phyloP scores from a whole-genome alignment of 2,329 filamentous ascomycete species.

The Ophiostoma australiae region DNA sequence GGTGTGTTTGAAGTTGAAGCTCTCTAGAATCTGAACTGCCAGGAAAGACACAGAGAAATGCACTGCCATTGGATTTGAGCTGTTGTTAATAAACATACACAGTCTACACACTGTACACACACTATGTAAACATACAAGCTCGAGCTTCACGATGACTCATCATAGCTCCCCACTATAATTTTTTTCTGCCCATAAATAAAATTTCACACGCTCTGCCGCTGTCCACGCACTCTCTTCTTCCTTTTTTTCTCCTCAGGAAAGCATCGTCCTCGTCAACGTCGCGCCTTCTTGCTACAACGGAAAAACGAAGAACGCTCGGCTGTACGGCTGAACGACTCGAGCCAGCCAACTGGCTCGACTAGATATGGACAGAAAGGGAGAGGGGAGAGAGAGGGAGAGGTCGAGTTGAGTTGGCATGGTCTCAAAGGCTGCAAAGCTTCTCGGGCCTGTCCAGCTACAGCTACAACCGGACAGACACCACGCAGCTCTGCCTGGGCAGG shows the following conservation, averaged over 20 bases:
- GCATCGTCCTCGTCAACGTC: constrained; percentile 30
- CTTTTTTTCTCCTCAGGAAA: constrained; percentile 18
- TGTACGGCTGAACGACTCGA: background rate
- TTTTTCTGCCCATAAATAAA: constrained; percentile 21
- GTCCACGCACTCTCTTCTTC: background rate
- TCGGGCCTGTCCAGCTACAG: no score
- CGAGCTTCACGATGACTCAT: background rate
- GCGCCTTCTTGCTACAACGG: constrained; percentile 30
- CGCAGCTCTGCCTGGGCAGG: constrained; percentile 8
- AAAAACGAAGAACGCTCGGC: constrained; percentile 23
- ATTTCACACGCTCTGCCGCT: constrained; percentile 10
- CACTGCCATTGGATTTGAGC: no score
- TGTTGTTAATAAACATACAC: background rate
- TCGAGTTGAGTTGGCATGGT: background rate
- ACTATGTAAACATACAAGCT: background rate
- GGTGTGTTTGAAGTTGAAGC: background rate
- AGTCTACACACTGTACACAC: background rate
- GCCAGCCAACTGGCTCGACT: constrained; percentile 7
- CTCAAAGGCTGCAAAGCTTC: background rate
- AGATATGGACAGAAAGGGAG: background rate
- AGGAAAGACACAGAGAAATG: no score
- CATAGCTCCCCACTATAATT: background rate
- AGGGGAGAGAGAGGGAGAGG: background rate
- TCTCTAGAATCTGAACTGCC: no score
- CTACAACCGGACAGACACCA: background rate